These are phyloP conservation scores for Petunia secreta DNA, from an alignment of 257 asterid genomes.

Conservation along the genomic window DNA sequence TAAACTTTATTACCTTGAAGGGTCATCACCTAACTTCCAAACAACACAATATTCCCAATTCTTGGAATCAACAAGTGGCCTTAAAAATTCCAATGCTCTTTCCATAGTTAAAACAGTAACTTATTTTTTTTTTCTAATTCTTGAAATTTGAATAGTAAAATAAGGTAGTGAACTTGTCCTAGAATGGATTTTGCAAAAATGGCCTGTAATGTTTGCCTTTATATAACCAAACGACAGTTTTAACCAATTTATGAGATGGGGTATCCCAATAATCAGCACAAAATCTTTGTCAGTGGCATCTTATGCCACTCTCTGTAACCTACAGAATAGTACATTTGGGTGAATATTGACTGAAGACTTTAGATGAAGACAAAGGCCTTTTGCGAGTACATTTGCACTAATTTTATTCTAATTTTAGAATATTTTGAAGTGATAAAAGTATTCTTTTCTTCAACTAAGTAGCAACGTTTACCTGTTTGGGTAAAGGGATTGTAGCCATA, in stretches of 20 bases:
- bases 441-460: background rate
- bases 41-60: conserved; percentile 80
- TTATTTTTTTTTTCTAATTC: conserved; percentile 1
- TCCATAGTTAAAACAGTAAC: conserved; percentile 52
- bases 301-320: conserved; percentile 19
- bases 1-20: conserved; percentile 57
- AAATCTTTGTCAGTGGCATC: conserved; percentile 71
- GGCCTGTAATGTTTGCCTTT: conserved; percentile 19
- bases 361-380: background rate
- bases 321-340: conserved; percentile 8
- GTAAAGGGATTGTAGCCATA: too few relatives aligned
- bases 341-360: conserved; percentile 16
- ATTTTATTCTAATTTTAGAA: background rate
- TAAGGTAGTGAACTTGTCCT: conserved; percentile 20
- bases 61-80: conserved; percentile 54
- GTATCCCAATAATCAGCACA: conserved; percentile 38
- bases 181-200: conserved; percentile 13
- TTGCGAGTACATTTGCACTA: background rate
- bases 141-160: background rate
- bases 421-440: background rate
- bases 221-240: conserved; percentile 44
- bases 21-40: conserved; percentile 86
- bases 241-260: conserved; percentile 44
- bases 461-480: too few relatives aligned
- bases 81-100: conserved; percentile 50